A percentile compares a stretch with the other conserved stretches of the same genome.
phyloP scores from a whole-genome alignment of 2,329 filamentous ascomycete species.

The Ceratocystis cacaofunesta region DNA sequence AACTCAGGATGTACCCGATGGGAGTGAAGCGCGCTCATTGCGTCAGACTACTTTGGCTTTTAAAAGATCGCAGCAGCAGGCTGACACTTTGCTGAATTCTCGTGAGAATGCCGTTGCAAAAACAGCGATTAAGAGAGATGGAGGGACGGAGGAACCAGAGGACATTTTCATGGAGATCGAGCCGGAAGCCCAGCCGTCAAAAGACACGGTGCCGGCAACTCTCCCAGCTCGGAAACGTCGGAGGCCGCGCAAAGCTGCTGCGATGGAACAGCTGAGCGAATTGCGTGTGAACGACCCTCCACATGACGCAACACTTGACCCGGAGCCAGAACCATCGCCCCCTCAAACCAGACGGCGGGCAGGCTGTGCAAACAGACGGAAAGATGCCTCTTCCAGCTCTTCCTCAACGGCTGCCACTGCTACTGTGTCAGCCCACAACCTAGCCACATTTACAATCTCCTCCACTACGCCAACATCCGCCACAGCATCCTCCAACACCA shows the following conservation, averaged over 20 bases:
- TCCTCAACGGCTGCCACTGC: background rate
- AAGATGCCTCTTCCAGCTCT: background rate
- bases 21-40: background rate
- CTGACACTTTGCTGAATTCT: background rate
- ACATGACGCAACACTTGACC: background rate
- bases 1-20: no score
- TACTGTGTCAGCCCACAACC: background rate
- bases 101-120: background rate
- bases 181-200: background rate
- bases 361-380: background rate
- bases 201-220: background rate
- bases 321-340: background rate
- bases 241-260: background rate
- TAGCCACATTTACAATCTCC: background rate
- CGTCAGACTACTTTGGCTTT: conserved; percentile 11
- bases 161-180: background rate
- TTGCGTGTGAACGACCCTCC: background rate
- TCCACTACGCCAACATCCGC: background rate
- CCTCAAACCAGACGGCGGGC: background rate
- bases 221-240: background rate
- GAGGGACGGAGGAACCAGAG: background rate
- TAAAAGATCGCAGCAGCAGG: background rate
- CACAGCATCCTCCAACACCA: background rate
- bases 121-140: background rate
- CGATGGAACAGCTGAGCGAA: background rate